phyloP scores from a whole-genome alignment of 2,329 filamentous ascomycete species.

The Claviceps digitariae region DNA sequence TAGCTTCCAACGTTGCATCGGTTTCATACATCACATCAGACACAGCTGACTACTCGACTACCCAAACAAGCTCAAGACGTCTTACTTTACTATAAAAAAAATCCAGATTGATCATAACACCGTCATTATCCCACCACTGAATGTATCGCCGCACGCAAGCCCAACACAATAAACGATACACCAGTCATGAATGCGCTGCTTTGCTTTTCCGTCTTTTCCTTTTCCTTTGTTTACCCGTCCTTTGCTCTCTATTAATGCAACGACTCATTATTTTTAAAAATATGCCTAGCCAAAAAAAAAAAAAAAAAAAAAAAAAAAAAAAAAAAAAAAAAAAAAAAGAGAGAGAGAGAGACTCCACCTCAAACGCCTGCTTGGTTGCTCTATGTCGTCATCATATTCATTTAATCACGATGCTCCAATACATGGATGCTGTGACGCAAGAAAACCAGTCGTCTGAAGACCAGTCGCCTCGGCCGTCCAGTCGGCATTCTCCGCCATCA shows the following conservation, averaged over 20 bases:
- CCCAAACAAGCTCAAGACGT: neutral
- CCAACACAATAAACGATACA: neutral
- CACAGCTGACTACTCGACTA: neutral
- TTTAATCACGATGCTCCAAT: neutral
- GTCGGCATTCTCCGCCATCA: neutral
- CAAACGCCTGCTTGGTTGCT: neutral
- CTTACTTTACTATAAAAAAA: neutral
- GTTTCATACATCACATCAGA: neutral
- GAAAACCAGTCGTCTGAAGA: too few species aligned
- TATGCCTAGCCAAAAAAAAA: neutral
- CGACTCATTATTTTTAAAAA: neutral
- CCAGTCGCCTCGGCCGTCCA: neutral
- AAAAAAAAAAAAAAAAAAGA: neutral
- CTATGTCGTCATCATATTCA: neutral
- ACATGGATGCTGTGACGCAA: neutral
- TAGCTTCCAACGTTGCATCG: too few species aligned
- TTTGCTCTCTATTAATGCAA: neutral
- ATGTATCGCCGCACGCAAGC: neutral
- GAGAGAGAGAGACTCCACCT: too few species aligned
- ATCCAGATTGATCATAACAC: neutral
- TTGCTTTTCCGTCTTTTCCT: neutral
- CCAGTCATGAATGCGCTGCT: neutral
- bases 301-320: neutral
- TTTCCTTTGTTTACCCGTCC: neutral
- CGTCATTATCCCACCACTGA: neutral